phyloP scores from a whole-genome alignment of 129 eudicot species.

The Heracleum sosnowskyi region DNA sequence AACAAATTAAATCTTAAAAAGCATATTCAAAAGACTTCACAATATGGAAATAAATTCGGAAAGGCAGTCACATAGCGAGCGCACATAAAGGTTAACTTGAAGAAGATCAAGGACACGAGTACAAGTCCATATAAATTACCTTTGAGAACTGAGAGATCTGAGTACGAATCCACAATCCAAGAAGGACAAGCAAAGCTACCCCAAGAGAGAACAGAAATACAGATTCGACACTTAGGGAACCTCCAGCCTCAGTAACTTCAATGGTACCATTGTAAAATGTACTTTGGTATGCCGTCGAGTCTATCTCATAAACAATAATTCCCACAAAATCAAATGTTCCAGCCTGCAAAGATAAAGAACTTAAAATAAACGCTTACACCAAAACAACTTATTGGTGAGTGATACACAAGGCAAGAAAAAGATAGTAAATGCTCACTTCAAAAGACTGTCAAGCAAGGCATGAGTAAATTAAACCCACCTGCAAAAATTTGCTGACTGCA shows the following conservation, averaged over 20 bases:
- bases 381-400: not conserved
- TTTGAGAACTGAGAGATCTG: constrained; percentile 67
- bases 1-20: no score
- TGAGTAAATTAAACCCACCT: constrained; percentile 25
- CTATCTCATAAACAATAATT: constrained; percentile 75
- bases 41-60: not conserved
- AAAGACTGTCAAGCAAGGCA: not conserved
- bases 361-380: not conserved
- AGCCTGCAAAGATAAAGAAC: constrained; percentile 40
- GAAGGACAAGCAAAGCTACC: constrained; percentile 58
- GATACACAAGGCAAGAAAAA: not conserved
- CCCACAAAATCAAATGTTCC: constrained; percentile 94
- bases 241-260: constrained; percentile 89
- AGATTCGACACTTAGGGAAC: constrained; percentile 71
- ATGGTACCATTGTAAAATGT: constrained; percentile 88
- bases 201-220: constrained; percentile 78
- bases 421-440: not conserved
- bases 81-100: not conserved
- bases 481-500: constrained; percentile 91
- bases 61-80: not conserved
- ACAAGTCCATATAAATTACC: constrained; percentile 25
- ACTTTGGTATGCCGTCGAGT: constrained; percentile 66
- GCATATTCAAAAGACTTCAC: not conserved
- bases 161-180: constrained; percentile 65
- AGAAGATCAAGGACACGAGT: not conserved